Evolutionary conservation across 2,329 filamentous ascomycete genomes (phyloP).

Genomic region (Pyricularia pennisetigena): DNA sequence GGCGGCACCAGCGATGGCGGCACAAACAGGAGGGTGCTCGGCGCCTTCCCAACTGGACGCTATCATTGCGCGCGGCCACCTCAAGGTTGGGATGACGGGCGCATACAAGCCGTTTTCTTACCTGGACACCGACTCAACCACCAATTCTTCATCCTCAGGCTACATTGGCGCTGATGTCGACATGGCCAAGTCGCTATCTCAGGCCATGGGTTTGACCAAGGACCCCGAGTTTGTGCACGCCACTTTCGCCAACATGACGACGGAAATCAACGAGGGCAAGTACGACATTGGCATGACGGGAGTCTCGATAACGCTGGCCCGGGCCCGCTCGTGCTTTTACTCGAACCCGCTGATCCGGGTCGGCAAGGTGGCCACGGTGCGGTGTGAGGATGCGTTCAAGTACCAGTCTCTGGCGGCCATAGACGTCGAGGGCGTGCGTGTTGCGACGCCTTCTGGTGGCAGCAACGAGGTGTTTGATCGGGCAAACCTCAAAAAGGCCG

Average conservation of each 20-base stretch:
- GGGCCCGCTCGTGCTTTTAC: neutral
- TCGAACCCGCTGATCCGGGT: neutral
- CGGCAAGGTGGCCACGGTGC: slow-evolving; percentile 3
- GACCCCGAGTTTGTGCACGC: slow-evolving; percentile 2
- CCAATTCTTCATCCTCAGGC: neutral
- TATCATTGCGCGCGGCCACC: neutral
- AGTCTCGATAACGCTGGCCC: neutral
- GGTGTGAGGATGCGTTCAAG: neutral
- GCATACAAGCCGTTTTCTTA: slow-evolving; percentile 2
- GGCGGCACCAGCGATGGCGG: neutral
- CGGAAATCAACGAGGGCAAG: neutral
- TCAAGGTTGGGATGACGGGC: slow-evolving; percentile 2
- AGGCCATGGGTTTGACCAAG: neutral
- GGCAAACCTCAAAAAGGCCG: neutral
- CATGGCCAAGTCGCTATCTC: slow-evolving; percentile 1
- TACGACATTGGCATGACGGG: slow-evolving; percentile 4
- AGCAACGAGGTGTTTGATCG: slow-evolving; percentile 4
- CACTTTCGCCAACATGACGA: slow-evolving; percentile 2
- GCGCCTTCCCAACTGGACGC: neutral
- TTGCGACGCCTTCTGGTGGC: slow-evolving; percentile 2
- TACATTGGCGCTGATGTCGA: slow-evolving; percentile 3
- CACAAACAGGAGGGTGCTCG: neutral
- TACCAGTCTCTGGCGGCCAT: slow-evolving; percentile 4
- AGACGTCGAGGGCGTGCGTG: neutral
- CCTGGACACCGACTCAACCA: neutral